Evolutionary conservation across 2,329 filamentous ascomycete species (phyloP).

Genomic region (Aspergillus viridinutans): DNA sequence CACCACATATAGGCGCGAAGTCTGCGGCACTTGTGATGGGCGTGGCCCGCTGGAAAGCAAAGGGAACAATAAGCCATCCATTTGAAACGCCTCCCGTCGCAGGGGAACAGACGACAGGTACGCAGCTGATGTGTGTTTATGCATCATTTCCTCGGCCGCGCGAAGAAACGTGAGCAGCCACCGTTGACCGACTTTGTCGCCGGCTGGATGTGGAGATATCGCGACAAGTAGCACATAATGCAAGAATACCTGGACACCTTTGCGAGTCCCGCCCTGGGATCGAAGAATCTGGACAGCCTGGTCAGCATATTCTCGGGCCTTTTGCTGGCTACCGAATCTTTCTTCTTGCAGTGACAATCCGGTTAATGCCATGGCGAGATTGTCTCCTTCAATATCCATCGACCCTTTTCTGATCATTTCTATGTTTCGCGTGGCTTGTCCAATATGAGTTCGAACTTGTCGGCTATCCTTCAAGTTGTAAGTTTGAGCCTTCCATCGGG

Average conservation of each 20-base stretch:
- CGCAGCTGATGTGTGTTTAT: conserved; percentile 21
- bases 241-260: conserved; percentile 25
- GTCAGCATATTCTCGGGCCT: conserved; percentile 25
- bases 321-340: conserved; percentile 31
- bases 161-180: conserved; percentile 35
- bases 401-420: conserved; percentile 21
- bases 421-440: conserved; percentile 24
- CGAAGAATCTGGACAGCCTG: conserved; percentile 31
- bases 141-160: conserved; percentile 32
- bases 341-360: conserved; percentile 38
- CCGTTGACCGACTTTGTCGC: conserved; percentile 18
- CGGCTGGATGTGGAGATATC: conserved; percentile 14
- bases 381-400: conserved; percentile 23
- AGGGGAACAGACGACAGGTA: conserved; percentile 28
- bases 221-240: conserved; percentile 34
- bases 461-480: conserved; percentile 18
- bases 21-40: conserved; percentile 34
- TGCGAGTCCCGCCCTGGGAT: conserved; percentile 22
- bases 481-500: conserved; percentile 33
- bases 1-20: conserved; percentile 35
- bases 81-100: conserved; percentile 30
- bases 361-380: conserved; percentile 29
- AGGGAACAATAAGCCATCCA: conserved; percentile 35
- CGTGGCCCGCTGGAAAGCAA: conserved; percentile 40
- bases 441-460: conserved; percentile 27